Conservation (phyloP, 2,329 filamentous ascomycete species). For the Fusarium phyllophilum region DNA sequence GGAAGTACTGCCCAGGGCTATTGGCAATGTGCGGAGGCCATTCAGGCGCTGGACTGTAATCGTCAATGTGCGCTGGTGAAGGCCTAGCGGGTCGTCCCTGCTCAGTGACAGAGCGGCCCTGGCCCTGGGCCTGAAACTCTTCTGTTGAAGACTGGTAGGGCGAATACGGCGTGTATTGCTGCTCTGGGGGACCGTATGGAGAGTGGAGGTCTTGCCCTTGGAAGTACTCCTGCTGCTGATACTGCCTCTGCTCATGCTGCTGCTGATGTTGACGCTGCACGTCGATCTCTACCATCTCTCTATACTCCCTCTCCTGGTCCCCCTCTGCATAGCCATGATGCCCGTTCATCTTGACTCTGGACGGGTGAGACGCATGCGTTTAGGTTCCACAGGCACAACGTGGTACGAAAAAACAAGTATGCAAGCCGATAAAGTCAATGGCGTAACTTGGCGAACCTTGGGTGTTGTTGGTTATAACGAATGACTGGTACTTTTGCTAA, state of each 20-base stretch:
- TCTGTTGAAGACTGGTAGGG: constrained; percentile 33
- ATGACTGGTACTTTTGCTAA: constrained; percentile 10
- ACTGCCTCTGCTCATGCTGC: constrained; percentile 40
- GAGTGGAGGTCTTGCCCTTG: constrained; percentile 36
- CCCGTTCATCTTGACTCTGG: constrained; percentile 43
- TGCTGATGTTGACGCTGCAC: constrained; percentile 44
- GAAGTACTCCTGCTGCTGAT: constrained; percentile 37
- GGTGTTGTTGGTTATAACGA: constrained; percentile 20
- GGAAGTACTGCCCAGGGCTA: constrained; percentile 41
- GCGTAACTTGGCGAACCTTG: constrained; percentile 12
- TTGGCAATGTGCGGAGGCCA: constrained; percentile 39
- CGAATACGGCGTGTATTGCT: constrained; percentile 30
- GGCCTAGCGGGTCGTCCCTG: constrained; percentile 32
- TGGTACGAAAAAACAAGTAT: background rate
- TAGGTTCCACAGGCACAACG: background rate
- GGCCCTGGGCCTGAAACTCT: constrained; percentile 38
- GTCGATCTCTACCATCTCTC: constrained; percentile 52
- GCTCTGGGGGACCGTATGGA: constrained; percentile 35
- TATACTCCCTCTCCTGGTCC: constrained; percentile 42
- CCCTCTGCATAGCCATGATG: constrained; percentile 37
- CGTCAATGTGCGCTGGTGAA: constrained; percentile 33
- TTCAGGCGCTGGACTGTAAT: constrained; percentile 38
- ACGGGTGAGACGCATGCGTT: constrained; percentile 34
- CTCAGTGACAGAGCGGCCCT: constrained; percentile 42
- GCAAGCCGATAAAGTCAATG: background rate